These are phyloP conservation scores for Adansonia rubrostipa DNA, from an alignment of 441 rosid genomes.

Conservation along the genomic window DNA sequence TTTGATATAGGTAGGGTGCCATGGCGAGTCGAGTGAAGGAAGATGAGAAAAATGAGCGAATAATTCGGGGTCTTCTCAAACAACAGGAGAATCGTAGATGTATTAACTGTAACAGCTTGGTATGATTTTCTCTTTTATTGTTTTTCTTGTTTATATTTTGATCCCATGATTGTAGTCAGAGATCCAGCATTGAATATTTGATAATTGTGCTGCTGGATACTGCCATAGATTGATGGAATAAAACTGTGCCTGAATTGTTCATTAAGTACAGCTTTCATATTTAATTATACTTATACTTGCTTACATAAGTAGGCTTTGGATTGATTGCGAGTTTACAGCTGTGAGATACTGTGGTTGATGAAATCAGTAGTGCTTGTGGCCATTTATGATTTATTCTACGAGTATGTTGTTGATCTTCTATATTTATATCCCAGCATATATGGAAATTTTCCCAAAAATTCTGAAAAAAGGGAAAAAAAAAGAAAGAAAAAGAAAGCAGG, in stretches of 20 bases:
- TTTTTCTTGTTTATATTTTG: conserved; percentile 16
- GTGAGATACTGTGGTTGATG: neutral
- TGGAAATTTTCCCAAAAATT: neutral
- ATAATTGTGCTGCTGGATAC: neutral
- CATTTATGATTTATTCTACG: neutral
- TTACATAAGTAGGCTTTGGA: neutral
- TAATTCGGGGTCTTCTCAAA: conserved; percentile 87
- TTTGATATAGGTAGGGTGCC: conserved; percentile 29
- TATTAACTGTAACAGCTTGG: conserved; percentile 93
- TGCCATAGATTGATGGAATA: neutral
- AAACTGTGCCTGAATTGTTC: neutral
- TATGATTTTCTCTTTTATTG: conserved; percentile 36
- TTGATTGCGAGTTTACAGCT: neutral
- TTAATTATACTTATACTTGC: neutral
- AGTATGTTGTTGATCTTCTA: neutral
- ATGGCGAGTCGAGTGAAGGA: conserved; percentile 89
- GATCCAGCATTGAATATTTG: too few relatives aligned
- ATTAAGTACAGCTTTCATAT: neutral
- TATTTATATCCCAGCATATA: neutral
- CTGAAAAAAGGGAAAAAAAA: neutral
- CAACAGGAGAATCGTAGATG: conserved; percentile 84
- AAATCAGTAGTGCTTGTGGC: neutral
- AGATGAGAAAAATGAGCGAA: conserved; percentile 85
- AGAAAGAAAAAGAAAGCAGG: neutral
- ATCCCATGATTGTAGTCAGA: too few relatives aligned